Evolutionary conservation across 768 basidiomycete genomes (phyloP), one percentile per base, ranked within the genome.

Genomic region (Tephrocybe rancida): DNA sequence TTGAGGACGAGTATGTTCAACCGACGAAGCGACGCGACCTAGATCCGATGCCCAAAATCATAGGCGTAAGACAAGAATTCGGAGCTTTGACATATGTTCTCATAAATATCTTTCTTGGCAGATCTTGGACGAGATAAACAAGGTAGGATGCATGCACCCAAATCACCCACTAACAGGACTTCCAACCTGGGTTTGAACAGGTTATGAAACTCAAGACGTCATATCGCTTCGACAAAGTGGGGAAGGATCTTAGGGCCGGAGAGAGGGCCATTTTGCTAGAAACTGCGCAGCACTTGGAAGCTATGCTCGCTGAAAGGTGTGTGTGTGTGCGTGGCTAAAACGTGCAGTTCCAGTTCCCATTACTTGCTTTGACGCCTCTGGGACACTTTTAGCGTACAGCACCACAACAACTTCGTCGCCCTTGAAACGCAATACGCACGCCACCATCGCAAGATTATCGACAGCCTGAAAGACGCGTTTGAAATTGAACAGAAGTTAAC

Each of bases 401-500:
- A 81, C 58, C 85, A 81, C 65, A 82, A 86, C 59, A 64, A 56
- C 13, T 65, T 88, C 26, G 75, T 87, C 26, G 75, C 76, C 48
- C 73, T 86, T 16, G 82, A 86, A 59, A 73, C 76, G 48, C 76
- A 79, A 48, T 87, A 86, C 57, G 71, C 78, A 32, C 65, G 55
- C 22, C 70, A 73, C 48, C 72, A 78, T 52, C 69, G 71, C 38
- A 67, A 72, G 26, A 67, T 83, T 35, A 63, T 73, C 44, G 58
- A 63, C 43, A 68, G 67, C 18, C 69, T 78, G 55, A 78, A 80
- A 34, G 76, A 77, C 16, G 65, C 79, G 50, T 66, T 70, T 45
- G 73, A 77, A 52, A 64, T 67, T 32, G 73, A 72, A 37, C 67
- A 74, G 34, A 68, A 72, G 32, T 59, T 76, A 19, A 61, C 67